A percentile compares a stretch with the other conserved stretches of the same genome.
Conservation (phyloP, 208 protist species). For the Sergeia podlipaevii region DNA sequence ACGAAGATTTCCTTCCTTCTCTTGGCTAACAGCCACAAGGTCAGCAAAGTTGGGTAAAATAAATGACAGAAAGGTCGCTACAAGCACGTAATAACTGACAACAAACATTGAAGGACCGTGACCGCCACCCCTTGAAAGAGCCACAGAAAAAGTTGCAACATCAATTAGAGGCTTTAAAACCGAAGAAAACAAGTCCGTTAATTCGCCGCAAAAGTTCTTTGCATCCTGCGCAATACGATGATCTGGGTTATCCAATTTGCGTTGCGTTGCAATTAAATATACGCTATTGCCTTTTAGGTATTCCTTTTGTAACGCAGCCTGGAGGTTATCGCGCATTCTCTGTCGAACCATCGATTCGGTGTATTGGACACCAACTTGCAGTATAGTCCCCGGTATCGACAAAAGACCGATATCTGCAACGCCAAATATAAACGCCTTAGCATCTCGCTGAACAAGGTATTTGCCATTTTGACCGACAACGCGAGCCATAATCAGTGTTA, state of each 20-base stretch:
- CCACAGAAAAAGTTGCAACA: slow-evolving; percentile 64
- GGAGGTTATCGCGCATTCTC: slow-evolving; percentile 59
- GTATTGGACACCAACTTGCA: slow-evolving; percentile 61
- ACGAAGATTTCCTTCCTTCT: slow-evolving; percentile 79
- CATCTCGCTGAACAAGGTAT: slow-evolving; percentile 54
- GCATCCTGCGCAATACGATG: slow-evolving; percentile 76
- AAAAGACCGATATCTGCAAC: slow-evolving; percentile 63
- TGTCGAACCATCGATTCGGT: slow-evolving; percentile 63
- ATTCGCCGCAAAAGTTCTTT: slow-evolving; percentile 66
- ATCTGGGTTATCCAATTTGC: slow-evolving; percentile 66
- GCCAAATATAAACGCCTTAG: slow-evolving; percentile 55
- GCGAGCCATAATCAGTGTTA: slow-evolving; percentile 61
- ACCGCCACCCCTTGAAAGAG: slow-evolving; percentile 50
- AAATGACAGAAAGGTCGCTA: slow-evolving; percentile 46
- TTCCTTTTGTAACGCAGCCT: slow-evolving; percentile 52
- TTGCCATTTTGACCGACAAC: slow-evolving; percentile 46
- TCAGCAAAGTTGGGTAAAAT: slow-evolving; percentile 69
- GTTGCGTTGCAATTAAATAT: slow-evolving; percentile 50
- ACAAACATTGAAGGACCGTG: slow-evolving; percentile 47
- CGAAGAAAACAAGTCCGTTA: slow-evolving; percentile 64
- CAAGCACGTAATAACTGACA: slow-evolving; percentile 71
- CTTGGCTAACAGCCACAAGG: slow-evolving; percentile 58
- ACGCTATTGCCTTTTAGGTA: slow-evolving; percentile 60
- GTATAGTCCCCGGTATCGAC: slow-evolving; percentile 60
- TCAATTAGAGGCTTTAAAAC: slow-evolving; percentile 81